Evolutionary conservation across 1,284 basidiomycete genomes (phyloP), one percentile per base, ranked within the genome.

Genomic region (Waitea zeae): DNA sequence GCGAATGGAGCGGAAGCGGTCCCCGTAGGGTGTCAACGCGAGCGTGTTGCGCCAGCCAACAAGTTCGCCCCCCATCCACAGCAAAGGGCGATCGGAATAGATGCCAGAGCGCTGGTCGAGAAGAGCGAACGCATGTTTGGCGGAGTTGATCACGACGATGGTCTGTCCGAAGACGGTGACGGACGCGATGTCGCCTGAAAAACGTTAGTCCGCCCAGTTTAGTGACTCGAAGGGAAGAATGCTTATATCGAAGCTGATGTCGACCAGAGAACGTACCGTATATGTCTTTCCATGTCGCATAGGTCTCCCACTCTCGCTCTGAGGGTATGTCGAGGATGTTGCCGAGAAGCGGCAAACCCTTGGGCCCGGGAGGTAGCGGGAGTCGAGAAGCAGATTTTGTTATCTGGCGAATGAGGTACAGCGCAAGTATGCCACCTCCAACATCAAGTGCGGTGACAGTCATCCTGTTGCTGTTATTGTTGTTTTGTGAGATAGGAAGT

Each of bases 21-120:
- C 65, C 38, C 69, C 69, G 45, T 76, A 77, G 17, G 62, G 69
- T 31, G 67, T 53, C 36, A 79, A 61, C 24, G n/a, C n/a, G n/a
- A n/a, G 22, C 22, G n/a, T 26, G 22, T n/a, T 7, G 7, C 7
- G 22, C 22, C 7, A 7, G 22, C 7, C 22, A n/a, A 7, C 7
- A 7, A 26, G 22, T n/a, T 26, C 22, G 22, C 48, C 45, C 17
- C 42, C 44, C 46, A 57, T 50, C 4, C 40, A 35, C 31, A 56
- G 39, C 19, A 55, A 51, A 1, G 77, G 75, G n/a, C 77, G 64
- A 42, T 75, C 71, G 4, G 77, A 78, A 49, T 78, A 79, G 35
- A 68, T 66, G 13, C 7, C 22, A n/a, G 7, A 7, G 22, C 22
- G 22, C 7, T n/a, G 7, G 22, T 26, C 22, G 7, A 26, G 7